Percentiles rank a stretch among this genome's conserved stretches.
phyloP scores from a whole-genome alignment of 306 rosid genomes.

The Trifolium fragiferum region DNA sequence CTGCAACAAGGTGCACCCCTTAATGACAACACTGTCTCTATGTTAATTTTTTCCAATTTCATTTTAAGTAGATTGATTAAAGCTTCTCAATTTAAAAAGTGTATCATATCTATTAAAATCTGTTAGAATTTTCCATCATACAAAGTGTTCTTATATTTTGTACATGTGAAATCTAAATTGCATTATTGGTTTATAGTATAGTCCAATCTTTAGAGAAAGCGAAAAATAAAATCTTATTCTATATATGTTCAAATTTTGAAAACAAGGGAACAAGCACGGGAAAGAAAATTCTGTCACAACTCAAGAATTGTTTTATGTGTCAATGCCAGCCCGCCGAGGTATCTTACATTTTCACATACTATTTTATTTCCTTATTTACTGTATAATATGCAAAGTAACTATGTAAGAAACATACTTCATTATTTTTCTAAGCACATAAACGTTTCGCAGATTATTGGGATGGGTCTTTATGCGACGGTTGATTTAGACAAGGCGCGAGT shows the following conservation, averaged over 20 bases:
- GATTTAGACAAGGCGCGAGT: slow-evolving; percentile 77
- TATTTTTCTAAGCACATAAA: slow-evolving; percentile 16
- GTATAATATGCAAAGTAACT: neutral
- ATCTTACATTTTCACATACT: slow-evolving; percentile 1
- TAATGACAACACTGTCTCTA: neutral
- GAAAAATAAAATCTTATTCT: slow-evolving; percentile 11
- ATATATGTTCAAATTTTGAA: slow-evolving; percentile 24
- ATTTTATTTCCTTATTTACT: neutral
- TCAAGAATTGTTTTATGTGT: slow-evolving; percentile 54
- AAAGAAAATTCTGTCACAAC: slow-evolving; percentile 50
- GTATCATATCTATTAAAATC: neutral
- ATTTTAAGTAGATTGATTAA: neutral
- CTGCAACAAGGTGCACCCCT: slow-evolving; percentile 41
- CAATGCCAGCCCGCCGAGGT: slow-evolving; percentile 60
- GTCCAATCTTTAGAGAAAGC: too few species aligned
- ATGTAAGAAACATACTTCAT: neutral
- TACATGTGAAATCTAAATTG: slow-evolving; percentile 1
- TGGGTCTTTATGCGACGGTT: slow-evolving; percentile 73
- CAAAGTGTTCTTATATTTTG: neutral
- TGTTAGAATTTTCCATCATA: neutral
- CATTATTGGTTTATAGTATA: neutral
- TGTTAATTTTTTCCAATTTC: neutral
- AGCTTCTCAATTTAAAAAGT: neutral
- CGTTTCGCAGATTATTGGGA: slow-evolving; percentile 48
- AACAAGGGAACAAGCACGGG: slow-evolving; percentile 49